Base-by-base conservation (phyloP, 1,284 basidiomycete genomes). In the Taiwanofungus camphoratus region DNA sequence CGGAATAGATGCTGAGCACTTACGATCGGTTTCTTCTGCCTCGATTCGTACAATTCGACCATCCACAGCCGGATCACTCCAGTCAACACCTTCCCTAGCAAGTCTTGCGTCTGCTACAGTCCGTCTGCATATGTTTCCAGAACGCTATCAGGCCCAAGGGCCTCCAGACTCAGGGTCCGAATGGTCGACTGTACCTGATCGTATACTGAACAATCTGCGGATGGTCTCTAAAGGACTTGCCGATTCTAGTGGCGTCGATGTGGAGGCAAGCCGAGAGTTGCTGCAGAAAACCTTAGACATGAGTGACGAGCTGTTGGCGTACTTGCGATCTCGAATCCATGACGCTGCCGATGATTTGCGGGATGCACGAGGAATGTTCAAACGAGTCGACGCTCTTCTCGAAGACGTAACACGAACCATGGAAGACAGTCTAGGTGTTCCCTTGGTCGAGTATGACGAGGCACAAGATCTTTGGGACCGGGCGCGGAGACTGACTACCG, bases 41-140 rank as follows among this genome's bases (percentile, higher is more conserved):
- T 82, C 79, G 4, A 68, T 67, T 45, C 69, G 69, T 34, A 81
- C 80, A 6, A 70, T 84, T 39, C 73, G 74, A 37, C 74, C 76
- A 62, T 77, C 73, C 5, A 64, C 74, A 5, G 62, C 64, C 15
- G 42, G 39, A 32, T 70, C 75, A 1, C 61, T 59, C 26, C 51
- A 52, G 18, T 61, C 61, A 15, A 47, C 54, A 6, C 52, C 52
- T 11, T 58, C 59, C 6, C 45, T 53, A 31, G 48, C 46, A 3
- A 57, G 52, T 23, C 38, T 49, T 2, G n/a, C 18, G 13, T 20
- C 41, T 12, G 20, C 44, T 24, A 9, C 32, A 31, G 19, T 40
- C 33, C 16, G 27, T 41, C 39, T 35, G 37, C 41, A 42, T 40
- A 15, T 20, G 35, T 34, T 39, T 39, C 47, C 44, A 33, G 11